Base-by-base conservation (phyloP, 305 asterid species). In the Rubia tinctorum region DNA sequence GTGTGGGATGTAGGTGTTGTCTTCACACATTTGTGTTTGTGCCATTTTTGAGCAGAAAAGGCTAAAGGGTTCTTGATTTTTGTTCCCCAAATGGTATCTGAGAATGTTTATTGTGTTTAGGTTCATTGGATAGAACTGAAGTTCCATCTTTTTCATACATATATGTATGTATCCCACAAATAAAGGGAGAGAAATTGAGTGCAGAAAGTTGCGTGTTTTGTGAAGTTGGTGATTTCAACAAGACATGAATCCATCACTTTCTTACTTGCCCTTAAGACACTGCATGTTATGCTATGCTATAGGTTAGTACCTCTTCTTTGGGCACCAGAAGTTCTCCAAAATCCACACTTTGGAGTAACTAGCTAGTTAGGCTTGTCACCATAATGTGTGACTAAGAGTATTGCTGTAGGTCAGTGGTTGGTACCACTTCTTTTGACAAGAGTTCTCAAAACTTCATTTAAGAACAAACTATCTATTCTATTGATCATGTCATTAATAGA, bases 1-100 rank as follows among this genome's bases (percentile, higher is more conserved):
- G 72, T 55, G 55, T 80, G 79, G 76, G 85, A 76, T 82, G 88
- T 78, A 82, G 82, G 82, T 59, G 45, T 72, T 53, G 71, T 80
- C 76, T 30, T 73, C 47, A 66, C 73, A 55, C 70, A 34, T 34
- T 34, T 53, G 23, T 81, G 81, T 69, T 82, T 78, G 70, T 74
- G 85, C 77, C 72, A 23, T 37, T 27, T 39, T 75, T 75, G 62
- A 59, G 43, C 73, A 75, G n/a, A n/a, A 83, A 82, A 84, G 45
- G 66, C 80, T 60, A n/a, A 74, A 74, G 30, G 51, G 34, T 51
- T 65, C 43, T 53, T 81, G 68, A 47, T 13, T 71, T 80, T 60
- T 80, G 81, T 68, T 72, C 74, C 77, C 71, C 78, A 45, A 67
- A 79, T 62, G 74, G 73, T 13, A 68, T 47, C 60, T 69, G 55